A percentile compares a stretch with the other conserved stretches of the same genome.
Evolutionary conservation across 2,329 filamentous ascomycete species (phyloP).

Genomic region (Penicillium crustosum): DNA sequence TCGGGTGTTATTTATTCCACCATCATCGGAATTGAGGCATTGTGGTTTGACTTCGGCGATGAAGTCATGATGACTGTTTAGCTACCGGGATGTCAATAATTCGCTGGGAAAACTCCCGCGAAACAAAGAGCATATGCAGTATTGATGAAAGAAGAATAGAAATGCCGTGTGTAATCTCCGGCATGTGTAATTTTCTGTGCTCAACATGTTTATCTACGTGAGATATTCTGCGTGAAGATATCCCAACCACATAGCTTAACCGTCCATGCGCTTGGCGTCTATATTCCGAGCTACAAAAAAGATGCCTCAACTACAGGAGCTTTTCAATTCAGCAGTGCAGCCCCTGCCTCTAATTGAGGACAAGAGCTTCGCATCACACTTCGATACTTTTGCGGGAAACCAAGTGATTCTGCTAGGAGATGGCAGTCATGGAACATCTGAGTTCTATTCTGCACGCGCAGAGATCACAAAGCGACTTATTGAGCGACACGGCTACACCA

Average conservation of each 20-base stretch:
- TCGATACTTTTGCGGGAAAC: slow-evolving; percentile 43
- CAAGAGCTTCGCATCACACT: slow-evolving; percentile 41
- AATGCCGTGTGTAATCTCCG: not conserved
- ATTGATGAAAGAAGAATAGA: not conserved
- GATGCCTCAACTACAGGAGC: slow-evolving; percentile 35
- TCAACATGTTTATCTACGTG: not conserved
- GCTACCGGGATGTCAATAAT: slow-evolving; percentile 25
- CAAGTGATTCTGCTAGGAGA: slow-evolving; percentile 49
- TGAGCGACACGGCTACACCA: slow-evolving; percentile 51
- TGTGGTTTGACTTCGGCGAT: slow-evolving; percentile 13
- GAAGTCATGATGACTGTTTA: slow-evolving; percentile 35
- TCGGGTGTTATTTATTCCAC: not conserved
- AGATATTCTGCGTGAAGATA: not conserved
- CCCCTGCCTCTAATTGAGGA: slow-evolving; percentile 39
- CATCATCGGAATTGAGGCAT: not conserved
- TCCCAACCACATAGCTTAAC: not conserved
- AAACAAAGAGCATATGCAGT: not conserved
- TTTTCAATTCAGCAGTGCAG: slow-evolving; percentile 38
- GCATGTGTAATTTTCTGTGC: not conserved
- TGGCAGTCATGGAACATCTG: slow-evolving; percentile 55
- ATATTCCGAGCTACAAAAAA: slow-evolving; percentile 3
- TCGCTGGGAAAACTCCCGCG: slow-evolving; percentile 4
- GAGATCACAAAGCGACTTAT: slow-evolving; percentile 54
- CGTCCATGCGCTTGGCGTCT: slow-evolving; percentile 12
- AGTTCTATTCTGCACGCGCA: slow-evolving; percentile 55